Percentiles rank a stretch among this genome's conserved stretches.
Evolutionary conservation across 1,139 yeast species (phyloP).

Genomic region (Blastobotrys arbuscula): DNA sequence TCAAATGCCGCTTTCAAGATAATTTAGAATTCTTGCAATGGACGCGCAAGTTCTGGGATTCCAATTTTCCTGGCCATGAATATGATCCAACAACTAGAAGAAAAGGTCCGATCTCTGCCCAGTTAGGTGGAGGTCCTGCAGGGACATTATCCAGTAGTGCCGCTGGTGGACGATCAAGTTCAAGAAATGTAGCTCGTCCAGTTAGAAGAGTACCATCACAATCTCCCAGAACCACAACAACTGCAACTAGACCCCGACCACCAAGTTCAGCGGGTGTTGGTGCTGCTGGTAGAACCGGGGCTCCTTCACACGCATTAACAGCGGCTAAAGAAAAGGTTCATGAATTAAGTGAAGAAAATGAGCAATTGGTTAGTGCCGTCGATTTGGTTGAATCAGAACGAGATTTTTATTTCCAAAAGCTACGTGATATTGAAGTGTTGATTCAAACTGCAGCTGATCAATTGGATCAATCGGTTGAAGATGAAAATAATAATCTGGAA

Average conservation of each 20-base stretch:
- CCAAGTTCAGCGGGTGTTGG: constrained; percentile 13
- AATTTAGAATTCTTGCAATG: constrained; percentile 91
- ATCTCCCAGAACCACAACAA: not conserved
- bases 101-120: constrained; percentile 24
- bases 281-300: constrained; percentile 15
- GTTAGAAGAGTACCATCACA: constrained; percentile 6
- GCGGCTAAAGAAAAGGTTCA: constrained; percentile 25
- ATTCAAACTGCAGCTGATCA: constrained; percentile 59
- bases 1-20: constrained; percentile 88
- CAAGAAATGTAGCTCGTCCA: constrained; percentile 5
- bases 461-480: constrained; percentile 35
- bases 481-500: constrained; percentile 11
- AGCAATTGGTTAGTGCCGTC: constrained; percentile 45
- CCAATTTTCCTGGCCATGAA: constrained; percentile 57
- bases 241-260: constrained; percentile 10
- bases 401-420: constrained; percentile 82
- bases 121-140: constrained; percentile 16
- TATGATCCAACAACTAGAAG: constrained; percentile 66
- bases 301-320: constrained; percentile 10
- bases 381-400: constrained; percentile 53
- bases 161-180: constrained; percentile 1
- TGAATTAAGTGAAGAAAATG: constrained; percentile 41
- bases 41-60: constrained; percentile 80
- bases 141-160: constrained; percentile 15
- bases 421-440: constrained; percentile 80